These are phyloP conservation scores for Volvox africanus DNA, from an alignment of 139 green algal genomes.

Conservation along the genomic window DNA sequence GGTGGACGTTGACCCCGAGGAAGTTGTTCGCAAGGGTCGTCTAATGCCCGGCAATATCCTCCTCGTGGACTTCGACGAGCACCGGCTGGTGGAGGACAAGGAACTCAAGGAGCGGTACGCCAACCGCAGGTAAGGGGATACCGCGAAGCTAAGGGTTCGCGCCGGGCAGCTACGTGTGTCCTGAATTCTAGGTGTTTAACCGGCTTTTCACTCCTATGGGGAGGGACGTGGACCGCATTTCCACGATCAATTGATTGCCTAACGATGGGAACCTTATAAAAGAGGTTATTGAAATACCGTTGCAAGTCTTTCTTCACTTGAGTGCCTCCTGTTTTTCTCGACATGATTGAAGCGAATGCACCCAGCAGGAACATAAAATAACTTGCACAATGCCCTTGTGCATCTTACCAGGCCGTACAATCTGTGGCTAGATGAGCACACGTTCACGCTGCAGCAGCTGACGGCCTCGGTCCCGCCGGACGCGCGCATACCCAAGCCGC, in stretches of 20 bases:
- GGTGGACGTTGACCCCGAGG: slow-evolving; percentile 88
- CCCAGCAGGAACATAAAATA: no score
- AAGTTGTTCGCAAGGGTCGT: slow-evolving; percentile 90
- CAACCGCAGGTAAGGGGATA: slow-evolving; percentile 29
- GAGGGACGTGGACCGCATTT: neutral
- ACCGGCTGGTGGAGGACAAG: slow-evolving; percentile 85
- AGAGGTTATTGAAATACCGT: neutral
- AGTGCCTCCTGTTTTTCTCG: no score
- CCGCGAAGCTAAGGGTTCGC: no score
- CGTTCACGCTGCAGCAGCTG: slow-evolving; percentile 78
- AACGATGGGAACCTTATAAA: neutral
- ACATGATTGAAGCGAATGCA: no score
- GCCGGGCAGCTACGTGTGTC: no score
- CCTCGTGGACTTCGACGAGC: slow-evolving; percentile 95
- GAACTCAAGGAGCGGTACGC: slow-evolving; percentile 66
- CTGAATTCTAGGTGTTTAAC: no score
- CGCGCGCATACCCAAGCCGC: slow-evolving; percentile 5
- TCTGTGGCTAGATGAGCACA: slow-evolving; percentile 86
- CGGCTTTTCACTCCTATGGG: no score
- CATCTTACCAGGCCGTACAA: slow-evolving; percentile 78
- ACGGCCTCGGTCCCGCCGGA: slow-evolving; percentile 55
- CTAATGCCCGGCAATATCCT: slow-evolving; percentile 98
- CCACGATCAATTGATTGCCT: neutral
- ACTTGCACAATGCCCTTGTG: no score
- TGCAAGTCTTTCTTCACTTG: no score